Conservation (phyloP, 345 rosid genomes). For the rapeseed (Brassica napus) region Da-Ae NC_063447.1:57410001-57410500, state of each 20-base stretch:
- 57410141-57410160: background rate
- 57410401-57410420: too few relatives aligned
- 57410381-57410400: too few relatives aligned
- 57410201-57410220: background rate
- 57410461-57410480: too few relatives aligned
- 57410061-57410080: slow-evolving; percentile 55
- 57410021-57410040: slow-evolving; percentile 49
- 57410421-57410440: too few relatives aligned
- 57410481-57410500: too few relatives aligned
- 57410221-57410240: background rate
- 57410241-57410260: background rate
- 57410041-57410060: slow-evolving; percentile 56
- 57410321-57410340: too few relatives aligned
- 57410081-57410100: slow-evolving; percentile 11
- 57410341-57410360: too few relatives aligned
- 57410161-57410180: background rate
- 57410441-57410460: too few relatives aligned
- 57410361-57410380: too few relatives aligned
- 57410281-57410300: too few relatives aligned
- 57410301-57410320: too few relatives aligned
- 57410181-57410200: too few relatives aligned
- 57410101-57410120: slow-evolving; percentile 2
- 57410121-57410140: background rate
- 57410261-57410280: background rate
- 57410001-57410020: slow-evolving; percentile 54